These are phyloP conservation scores for Primulina eburnea DNA, from an alignment of 257 asterid genomes.

Conservation along the genomic window DNA sequence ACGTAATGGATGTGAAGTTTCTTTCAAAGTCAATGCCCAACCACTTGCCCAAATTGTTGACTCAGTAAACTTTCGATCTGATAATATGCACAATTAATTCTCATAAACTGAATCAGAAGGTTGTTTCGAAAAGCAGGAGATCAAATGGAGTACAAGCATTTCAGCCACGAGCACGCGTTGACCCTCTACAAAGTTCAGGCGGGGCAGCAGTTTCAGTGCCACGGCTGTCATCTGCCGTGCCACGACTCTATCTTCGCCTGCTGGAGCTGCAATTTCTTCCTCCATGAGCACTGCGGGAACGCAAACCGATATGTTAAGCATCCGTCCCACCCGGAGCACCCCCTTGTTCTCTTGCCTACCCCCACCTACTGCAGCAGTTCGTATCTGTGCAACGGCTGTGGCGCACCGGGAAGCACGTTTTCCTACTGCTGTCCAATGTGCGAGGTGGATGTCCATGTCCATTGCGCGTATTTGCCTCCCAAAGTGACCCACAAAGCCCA, in stretches of 20 bases:
- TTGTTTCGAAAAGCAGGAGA: not conserved
- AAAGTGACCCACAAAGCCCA: conserved; percentile 39
- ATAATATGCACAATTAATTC: conserved; percentile 9
- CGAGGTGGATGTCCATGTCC: conserved; percentile 63
- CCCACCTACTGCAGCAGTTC: conserved; percentile 69
- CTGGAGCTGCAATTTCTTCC: conserved; percentile 60
- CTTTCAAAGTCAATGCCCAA: no score
- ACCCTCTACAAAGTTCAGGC: conserved; percentile 40
- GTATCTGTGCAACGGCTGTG: conserved; percentile 58
- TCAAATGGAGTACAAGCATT: conserved; percentile 50
- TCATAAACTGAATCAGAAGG: conserved; percentile 10
- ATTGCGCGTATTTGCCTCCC: conserved; percentile 50
- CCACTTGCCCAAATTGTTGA: conserved; percentile 15
- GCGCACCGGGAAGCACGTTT: conserved; percentile 45
- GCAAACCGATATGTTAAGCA: conserved; percentile 59
- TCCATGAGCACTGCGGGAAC: conserved; percentile 72
- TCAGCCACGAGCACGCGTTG: conserved; percentile 61
- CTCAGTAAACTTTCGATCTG: conserved; percentile 1
- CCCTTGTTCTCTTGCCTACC: conserved; percentile 44
- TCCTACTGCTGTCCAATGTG: conserved; percentile 58
- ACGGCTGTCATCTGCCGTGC: conserved; percentile 53
- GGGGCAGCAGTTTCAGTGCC: conserved; percentile 48
- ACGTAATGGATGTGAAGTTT: no score
- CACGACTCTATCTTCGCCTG: conserved; percentile 50
- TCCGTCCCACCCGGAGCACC: conserved; percentile 53